Base-by-base conservation (phyloP, 805 yeast species). In the Cyberlindnera japonica region DNA sequence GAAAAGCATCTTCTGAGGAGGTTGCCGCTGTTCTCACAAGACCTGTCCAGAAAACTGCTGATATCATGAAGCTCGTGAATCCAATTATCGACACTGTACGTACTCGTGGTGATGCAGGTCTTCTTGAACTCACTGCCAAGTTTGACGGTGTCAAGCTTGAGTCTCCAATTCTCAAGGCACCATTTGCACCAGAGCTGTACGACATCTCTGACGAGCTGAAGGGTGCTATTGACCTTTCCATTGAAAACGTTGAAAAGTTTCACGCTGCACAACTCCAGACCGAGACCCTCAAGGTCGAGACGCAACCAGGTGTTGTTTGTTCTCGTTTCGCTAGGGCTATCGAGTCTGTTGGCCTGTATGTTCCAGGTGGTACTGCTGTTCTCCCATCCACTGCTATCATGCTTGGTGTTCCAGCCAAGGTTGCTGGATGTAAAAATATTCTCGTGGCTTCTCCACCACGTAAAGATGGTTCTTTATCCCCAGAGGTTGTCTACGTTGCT, bases 321-420 rank as follows among this genome's bases (percentile, higher is more conserved):
- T 86, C 95, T 15, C 79, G 99, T 55, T 93, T 93, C 63, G 85
- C 98, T 13, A 80, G 96, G 57, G 93, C 99, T 6, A 89, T 93
- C 52, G 95, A 88, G 57, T 81, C 77, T 44, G 99, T 93, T 40
- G 99, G 99, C 45, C 75, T 95, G 44, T 93, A 93, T 59, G 86
- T 93, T 45, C 99, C 99, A 40, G 99, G 99, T 54, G 99, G 99
- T 53, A 89, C 98, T 32, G 99, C 99, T 3, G 91, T 93, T 24
- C 74, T 93, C 50, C 99, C 99, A 30, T 91, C 98, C 15, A 93
- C 99, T 12, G 95, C 98, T 5, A 75, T 93, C 65, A 93, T 93
- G 97, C 75, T 93, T 54, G 98, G 99, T 57, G 96, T 93, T 38
- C 99, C 99, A 17, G 99, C 99, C 15, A 78, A 81, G 62, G 99